Evolutionary conservation across 345 rosid species (phyloP).

Genomic region (Zanthoxylum bungeanum): DNA sequence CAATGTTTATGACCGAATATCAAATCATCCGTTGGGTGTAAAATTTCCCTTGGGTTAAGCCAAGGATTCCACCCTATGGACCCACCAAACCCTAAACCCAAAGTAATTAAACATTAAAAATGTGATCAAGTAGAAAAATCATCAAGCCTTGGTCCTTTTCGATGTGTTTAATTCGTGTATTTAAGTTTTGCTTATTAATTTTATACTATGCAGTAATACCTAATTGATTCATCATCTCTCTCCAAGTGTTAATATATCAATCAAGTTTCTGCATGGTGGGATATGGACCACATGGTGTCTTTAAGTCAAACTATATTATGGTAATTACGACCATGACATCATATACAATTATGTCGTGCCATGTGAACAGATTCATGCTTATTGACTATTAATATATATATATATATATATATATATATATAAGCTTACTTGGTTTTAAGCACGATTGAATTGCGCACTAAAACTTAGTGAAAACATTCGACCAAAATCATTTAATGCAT

Average conservation of each 20-base stretch:
- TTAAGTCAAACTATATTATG: conserved; percentile 59
- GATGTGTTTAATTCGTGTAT: background rate
- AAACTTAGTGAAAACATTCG: background rate
- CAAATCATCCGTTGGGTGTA: background rate
- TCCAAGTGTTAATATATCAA: background rate
- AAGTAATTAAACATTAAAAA: background rate
- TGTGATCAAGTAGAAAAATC: no score
- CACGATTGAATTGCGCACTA: background rate
- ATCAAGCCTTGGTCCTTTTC: background rate
- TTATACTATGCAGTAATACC: no score
- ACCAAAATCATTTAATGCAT: background rate
- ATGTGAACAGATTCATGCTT: background rate
- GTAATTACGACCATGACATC: conserved; percentile 60
- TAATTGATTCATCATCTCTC: background rate
- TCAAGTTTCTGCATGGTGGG: no score
- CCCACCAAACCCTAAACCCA: conserved; percentile 7
- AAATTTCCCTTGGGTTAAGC: background rate
- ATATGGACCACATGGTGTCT: conserved; percentile 18
- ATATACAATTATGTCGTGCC: conserved; percentile 22
- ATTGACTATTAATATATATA: background rate
- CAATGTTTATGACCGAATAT: background rate
- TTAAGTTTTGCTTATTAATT: background rate
- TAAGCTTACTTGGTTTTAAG: background rate
- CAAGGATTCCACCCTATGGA: conserved; percentile 3
- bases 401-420: no score